A percentile compares a stretch with the other conserved stretches of the same genome.
Conservation (phyloP, 352 stramenopile species). For the Phytopythium boreale region DNA sequence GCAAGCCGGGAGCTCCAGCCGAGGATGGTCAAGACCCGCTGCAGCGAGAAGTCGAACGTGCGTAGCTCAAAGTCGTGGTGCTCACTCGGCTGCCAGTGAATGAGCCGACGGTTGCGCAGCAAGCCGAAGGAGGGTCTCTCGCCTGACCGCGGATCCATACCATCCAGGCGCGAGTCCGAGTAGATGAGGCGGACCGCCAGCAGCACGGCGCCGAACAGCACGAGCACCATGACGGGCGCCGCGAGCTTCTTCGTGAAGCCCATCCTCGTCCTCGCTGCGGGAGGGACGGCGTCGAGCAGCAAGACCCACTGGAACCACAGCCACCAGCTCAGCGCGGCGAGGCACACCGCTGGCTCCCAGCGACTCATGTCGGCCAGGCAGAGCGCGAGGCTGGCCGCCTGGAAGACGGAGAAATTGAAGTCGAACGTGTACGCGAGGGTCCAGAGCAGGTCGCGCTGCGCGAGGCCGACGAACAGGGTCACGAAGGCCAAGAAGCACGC, state of each 20-base stretch:
- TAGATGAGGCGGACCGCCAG: neutral
- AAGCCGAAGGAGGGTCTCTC: neutral
- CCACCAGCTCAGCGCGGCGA: conserved; percentile 2
- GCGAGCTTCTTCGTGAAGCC: neutral
- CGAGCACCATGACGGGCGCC: neutral
- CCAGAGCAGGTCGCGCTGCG: conserved; percentile 2
- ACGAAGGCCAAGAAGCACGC: neutral
- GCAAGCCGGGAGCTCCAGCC: conserved; percentile 3
- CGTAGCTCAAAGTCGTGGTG: conserved; percentile 1
- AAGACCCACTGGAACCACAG: conserved; percentile 5
- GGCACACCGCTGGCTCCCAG: neutral
- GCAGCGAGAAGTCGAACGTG: conserved; percentile 2
- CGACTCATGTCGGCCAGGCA: neutral
- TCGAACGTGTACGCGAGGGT: conserved; percentile 3
- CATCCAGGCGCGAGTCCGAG: neutral
- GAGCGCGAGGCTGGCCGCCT: neutral
- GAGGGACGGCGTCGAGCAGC: neutral
- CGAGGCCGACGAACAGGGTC: neutral
- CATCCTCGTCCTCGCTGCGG: neutral
- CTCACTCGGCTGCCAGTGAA: neutral
- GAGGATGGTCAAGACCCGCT: conserved; percentile 1
- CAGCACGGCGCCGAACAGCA: neutral
- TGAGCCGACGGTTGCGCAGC: neutral
- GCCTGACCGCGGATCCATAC: neutral
- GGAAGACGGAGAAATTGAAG: conserved; percentile 5